These are phyloP conservation scores for Euphorbia tirucalli DNA, from an alignment of 345 rosid genomes.

Conservation along the genomic window DNA sequence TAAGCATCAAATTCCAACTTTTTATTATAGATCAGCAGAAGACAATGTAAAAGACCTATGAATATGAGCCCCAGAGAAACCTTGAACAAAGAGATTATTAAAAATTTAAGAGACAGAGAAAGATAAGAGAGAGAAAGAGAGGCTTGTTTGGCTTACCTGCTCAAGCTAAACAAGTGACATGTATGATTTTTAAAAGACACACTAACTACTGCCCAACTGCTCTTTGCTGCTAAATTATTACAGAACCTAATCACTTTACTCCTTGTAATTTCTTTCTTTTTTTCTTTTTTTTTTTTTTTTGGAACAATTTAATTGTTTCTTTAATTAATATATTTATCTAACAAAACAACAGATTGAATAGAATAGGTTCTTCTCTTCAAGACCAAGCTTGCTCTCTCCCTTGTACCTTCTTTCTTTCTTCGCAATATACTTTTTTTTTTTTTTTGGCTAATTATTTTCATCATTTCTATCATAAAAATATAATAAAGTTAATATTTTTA, in stretches of 20 bases:
- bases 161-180: constrained; percentile 49
- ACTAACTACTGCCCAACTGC: constrained; percentile 67
- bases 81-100: constrained; percentile 8
- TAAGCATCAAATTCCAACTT: constrained; percentile 66
- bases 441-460: too few relatives aligned
- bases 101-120: constrained; percentile 3
- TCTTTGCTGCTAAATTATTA: constrained; percentile 53
- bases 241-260: constrained; percentile 45
- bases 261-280: constrained; percentile 12
- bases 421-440: too few relatives aligned
- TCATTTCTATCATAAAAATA: too few relatives aligned
- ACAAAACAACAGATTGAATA: constrained; percentile 25
- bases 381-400: constrained; percentile 58
- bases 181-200: constrained; percentile 53
- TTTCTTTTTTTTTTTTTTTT: constrained; percentile 3
- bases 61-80: constrained; percentile 28
- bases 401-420: constrained; percentile 27
- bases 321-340: too few relatives aligned
- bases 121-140: constrained; percentile 3
- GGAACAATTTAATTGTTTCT: neutral
- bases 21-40: constrained; percentile 36
- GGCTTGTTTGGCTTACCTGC: constrained; percentile 39
- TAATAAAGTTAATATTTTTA: constrained; percentile 12
- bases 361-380: constrained; percentile 73
- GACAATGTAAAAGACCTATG: too few relatives aligned